Base-by-base conservation (phyloP, 176 grass and related monocot genomes). In the Echinochloa phyllopogon region DNA sequence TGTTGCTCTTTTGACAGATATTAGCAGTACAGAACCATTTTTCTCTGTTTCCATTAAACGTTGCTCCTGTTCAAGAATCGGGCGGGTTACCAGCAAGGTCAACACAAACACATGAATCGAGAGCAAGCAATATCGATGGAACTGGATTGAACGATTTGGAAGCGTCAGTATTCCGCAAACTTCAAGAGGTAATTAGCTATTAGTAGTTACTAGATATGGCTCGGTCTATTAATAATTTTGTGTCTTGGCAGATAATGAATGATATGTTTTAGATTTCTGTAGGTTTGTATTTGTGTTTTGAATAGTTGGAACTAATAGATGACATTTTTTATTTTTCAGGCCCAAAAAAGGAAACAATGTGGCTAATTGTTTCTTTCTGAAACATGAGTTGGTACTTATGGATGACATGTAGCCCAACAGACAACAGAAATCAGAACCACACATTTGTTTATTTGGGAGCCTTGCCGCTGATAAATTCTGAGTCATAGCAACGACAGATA, bases 91-190 rank as follows among this genome's bases (percentile, higher is more conserved):
- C 87, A 66, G 72, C 83, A 57, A 80, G 69, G 55, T 53, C 86
- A 94, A 64, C 79, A 71, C 87, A 89, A 78, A 72, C 80, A 44
- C 61, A 80, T 42, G 88, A 92, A 75, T 79, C 85, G 5, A 94
- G 38, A 37, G 36, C 84, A 12, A 89, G 44, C 57, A 95, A 86
- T 12, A 70, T 94, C 60, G 91, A 87, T 65, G 96, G 96, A 84
- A 77, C 87, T 72, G 96, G 93, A 49, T 95, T 98, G 82, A 90
- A n/a, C 52, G 96, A 98, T 86, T 91, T 92, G 73, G 93, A 95
- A 76, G 86, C 93, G 2, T 95, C 87, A 2, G 89, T 98, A 52
- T 87, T 95, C 82, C 81, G 81, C 15, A 98, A 98, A 86, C 93
- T 98, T 87, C 87, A 94, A 89, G 90, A 95, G 93, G 96, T 98